Conservation (phyloP, 768 basidiomycete species). For the Suillus subluteus region DNA sequence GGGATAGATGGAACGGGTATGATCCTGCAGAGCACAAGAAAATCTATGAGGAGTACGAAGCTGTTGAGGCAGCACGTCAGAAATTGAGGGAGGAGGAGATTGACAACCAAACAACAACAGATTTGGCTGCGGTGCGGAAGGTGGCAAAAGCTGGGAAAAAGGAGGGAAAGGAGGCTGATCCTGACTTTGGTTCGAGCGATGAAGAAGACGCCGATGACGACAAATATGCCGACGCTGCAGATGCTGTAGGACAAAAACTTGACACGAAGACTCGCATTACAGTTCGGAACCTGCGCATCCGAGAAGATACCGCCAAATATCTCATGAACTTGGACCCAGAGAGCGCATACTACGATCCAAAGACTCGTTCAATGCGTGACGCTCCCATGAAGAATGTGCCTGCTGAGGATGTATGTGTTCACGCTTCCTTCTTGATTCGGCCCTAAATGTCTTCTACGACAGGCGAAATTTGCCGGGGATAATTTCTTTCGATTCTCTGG, state of each 20-base stretch:
- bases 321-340: constrained; percentile 94
- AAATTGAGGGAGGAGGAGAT: constrained; percentile 95
- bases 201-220: constrained; percentile 97
- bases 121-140: constrained; percentile 88
- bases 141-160: constrained; percentile 89
- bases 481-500: constrained; percentile 93
- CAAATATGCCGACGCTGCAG: constrained; percentile 97
- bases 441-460: constrained; percentile 11
- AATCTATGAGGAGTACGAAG: constrained; percentile 93
- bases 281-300: constrained; percentile 96
- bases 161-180: constrained; percentile 73
- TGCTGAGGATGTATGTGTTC: constrained; percentile 79
- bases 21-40: constrained; percentile 84
- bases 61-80: constrained; percentile 87
- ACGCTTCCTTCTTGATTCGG: neutral
- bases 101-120: constrained; percentile 94
- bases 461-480: constrained; percentile 94
- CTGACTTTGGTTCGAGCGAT: constrained; percentile 95
- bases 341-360: constrained; percentile 98
- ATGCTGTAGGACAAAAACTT: constrained; percentile 96
- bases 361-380: constrained; percentile 99
- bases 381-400: constrained; percentile 79
- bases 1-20: constrained; percentile 99
- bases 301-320: constrained; percentile 99
- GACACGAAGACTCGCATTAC: constrained; percentile 99